Evolutionary conservation across 148 eudicot species (phyloP), one percentile per base, ranked within the genome.

Genomic region (Amaranthus palmeri): DNA sequence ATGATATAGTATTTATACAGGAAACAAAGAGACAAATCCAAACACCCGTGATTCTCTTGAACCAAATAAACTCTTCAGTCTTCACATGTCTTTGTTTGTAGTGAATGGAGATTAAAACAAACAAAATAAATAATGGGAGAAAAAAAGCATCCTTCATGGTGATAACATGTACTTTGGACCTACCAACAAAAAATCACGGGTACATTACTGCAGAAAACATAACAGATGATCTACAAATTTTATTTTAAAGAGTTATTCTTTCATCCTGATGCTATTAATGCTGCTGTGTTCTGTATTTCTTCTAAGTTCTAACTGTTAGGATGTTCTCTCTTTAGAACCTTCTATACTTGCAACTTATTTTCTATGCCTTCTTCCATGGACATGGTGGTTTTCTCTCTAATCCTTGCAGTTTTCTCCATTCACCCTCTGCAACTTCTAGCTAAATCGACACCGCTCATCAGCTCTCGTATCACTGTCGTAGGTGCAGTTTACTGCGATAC

Each of bases 401-500:
- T 86, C 70, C 59, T 85, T 8, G 78, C 70, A 65, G 57, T 56
- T 76, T 65, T 72, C 36, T 66, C 74, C 52, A 15, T 72, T 13
- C 67, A 68, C 36, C 79, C 81, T 65, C 10, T 67, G 67, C 11
- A 59, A 61, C 67, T 76, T 13, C 55, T 48, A 10, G 81, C 89
- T 77, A 76, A 72, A 51, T 61, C 84, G 46, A 41, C 73, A 1
- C 60, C 76, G 3, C 66, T 62, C 43, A 69, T 77, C 65, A 43
- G 73, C 54, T 84, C 96, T 36, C 85, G 77, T 45, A 83, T 92
- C 77, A 83, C 89, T 0, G 71, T 92, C 6, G 81, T 82, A 3
- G 97, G 96, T 57, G 81, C 85, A 51, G 96, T 92, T 13, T 89
- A 77, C 75, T 92, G 97, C 48, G 97, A 92, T 68, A 81, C 83